phyloP scores from a whole-genome alignment of 495 filamentous ascomycete species.

The Chlorociboria aeruginascens region DNA sequence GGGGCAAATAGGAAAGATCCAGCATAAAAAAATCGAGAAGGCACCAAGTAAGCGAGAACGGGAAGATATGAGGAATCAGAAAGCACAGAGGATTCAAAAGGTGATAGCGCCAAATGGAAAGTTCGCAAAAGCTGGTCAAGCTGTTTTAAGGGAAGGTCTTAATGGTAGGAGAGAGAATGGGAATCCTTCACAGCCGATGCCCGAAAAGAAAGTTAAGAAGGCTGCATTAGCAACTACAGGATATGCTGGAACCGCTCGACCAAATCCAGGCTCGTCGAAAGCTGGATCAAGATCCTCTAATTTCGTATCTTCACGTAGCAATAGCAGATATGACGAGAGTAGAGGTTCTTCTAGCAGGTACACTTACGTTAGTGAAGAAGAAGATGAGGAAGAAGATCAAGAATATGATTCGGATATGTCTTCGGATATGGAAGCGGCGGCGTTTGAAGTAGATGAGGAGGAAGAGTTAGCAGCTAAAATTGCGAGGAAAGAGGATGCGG shows the following conservation, averaged over 20 bases:
- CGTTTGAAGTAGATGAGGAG: slow-evolving; percentile 46
- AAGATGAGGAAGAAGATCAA: slow-evolving; percentile 38
- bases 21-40: slow-evolving; percentile 41
- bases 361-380: slow-evolving; percentile 25
- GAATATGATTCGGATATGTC: slow-evolving; percentile 36
- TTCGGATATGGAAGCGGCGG: slow-evolving; percentile 52
- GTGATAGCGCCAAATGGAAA: slow-evolving; percentile 15
- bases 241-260: slow-evolving; percentile 39
- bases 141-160: slow-evolving; percentile 8
- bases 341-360: slow-evolving; percentile 19
- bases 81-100: slow-evolving; percentile 13
- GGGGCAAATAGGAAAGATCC: slow-evolving; percentile 39
- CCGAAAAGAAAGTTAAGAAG: slow-evolving; percentile 45
- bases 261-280: slow-evolving; percentile 16
- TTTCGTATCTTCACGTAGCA: slow-evolving; percentile 10
- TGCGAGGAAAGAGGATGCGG: slow-evolving; percentile 40
- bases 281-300: slow-evolving; percentile 9
- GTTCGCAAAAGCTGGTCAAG: slow-evolving; percentile 7
- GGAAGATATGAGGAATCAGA: slow-evolving; percentile 28
- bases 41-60: slow-evolving; percentile 32
- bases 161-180: slow-evolving; percentile 14
- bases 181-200: slow-evolving; percentile 14
- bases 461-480: slow-evolving; percentile 35
- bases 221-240: slow-evolving; percentile 42
- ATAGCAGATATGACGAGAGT: slow-evolving; percentile 8